These are phyloP conservation scores for Paraphoma chrysanthemicola DNA, from an alignment of 2,329 filamentous ascomycete species.

Conservation along the genomic window DNA sequence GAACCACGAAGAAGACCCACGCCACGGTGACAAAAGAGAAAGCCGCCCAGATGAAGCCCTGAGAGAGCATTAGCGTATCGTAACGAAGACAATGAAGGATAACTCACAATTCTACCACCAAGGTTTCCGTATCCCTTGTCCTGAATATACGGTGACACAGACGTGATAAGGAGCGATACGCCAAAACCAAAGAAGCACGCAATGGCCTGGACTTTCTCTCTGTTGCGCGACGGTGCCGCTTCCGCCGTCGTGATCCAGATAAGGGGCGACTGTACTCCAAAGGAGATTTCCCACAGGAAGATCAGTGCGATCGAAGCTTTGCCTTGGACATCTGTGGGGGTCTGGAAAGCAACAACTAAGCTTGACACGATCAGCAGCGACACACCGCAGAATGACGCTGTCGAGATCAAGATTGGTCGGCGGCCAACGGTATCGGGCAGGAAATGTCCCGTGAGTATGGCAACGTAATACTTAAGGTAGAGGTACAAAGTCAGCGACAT, in stretches of 20 bases:
- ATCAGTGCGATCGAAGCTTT: conserved; percentile 13
- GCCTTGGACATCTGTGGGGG: background rate
- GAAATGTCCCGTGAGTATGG: conserved; percentile 12
- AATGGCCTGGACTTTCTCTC: conserved; percentile 38
- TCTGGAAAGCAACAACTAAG: conserved; percentile 3
- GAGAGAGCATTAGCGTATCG: background rate
- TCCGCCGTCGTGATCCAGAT: conserved; percentile 42
- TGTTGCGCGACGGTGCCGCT: conserved; percentile 29
- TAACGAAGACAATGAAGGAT: background rate
- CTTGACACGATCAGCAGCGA: conserved; percentile 6
- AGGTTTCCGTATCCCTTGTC: conserved; percentile 30
- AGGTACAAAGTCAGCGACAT: too few relatives aligned
- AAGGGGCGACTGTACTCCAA: conserved; percentile 11
- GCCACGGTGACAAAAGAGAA: conserved; percentile 27
- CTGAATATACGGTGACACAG: conserved; percentile 41
- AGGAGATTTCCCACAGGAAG: conserved; percentile 14
- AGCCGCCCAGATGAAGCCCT: conserved; percentile 28
- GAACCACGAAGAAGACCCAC: conserved; percentile 33
- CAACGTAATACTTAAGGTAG: too few relatives aligned
- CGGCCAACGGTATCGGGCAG: conserved; percentile 14
- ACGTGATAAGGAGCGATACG: conserved; percentile 33
- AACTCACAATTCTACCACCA: conserved; percentile 20
- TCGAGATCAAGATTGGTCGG: conserved; percentile 13
- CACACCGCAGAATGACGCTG: conserved; percentile 5
- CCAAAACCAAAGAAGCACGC: conserved; percentile 35